Evolutionary conservation across 108 stramenopile genomes (phyloP).

Genomic region (Asterionellopsis glacialis): DNA sequence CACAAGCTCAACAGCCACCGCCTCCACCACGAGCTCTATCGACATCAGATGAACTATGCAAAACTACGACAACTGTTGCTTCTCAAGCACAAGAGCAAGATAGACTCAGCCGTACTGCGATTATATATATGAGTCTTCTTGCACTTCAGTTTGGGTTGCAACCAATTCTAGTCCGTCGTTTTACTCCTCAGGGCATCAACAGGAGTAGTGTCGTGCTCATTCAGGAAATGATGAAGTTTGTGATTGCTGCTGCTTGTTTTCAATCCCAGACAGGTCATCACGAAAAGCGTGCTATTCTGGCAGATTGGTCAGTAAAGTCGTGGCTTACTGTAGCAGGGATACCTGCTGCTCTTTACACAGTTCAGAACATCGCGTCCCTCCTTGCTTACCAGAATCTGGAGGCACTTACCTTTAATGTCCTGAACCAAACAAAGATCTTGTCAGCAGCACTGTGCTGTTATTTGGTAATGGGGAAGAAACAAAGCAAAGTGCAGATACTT

Average conservation of each 20-base stretch:
- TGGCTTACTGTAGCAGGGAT: slow-evolving; percentile 72
- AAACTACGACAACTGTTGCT: too few relatives aligned
- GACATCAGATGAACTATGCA: too few relatives aligned
- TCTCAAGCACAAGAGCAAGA: too few relatives aligned
- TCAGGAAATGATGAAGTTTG: slow-evolving; percentile 65
- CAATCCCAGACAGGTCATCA: background rate
- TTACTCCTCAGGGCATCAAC: slow-evolving; percentile 55
- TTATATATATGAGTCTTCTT: slow-evolving; percentile 59
- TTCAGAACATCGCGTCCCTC: slow-evolving; percentile 89
- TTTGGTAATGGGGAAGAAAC: slow-evolving; percentile 83
- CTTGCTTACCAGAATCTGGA: slow-evolving; percentile 89
- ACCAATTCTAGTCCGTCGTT: slow-evolving; percentile 76
- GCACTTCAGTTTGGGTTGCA: slow-evolving; percentile 92
- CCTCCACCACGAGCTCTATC: too few relatives aligned
- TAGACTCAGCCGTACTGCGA: too few relatives aligned
- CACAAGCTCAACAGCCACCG: too few relatives aligned
- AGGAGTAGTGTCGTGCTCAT: slow-evolving; percentile 75
- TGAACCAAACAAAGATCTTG: slow-evolving; percentile 95
- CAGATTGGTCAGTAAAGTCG: slow-evolving; percentile 54
- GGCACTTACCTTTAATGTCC: slow-evolving; percentile 90
- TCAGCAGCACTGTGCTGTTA: slow-evolving; percentile 92
- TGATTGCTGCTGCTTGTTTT: slow-evolving; percentile 32
- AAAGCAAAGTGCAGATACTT: slow-evolving; percentile 73
- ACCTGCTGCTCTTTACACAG: slow-evolving; percentile 85
- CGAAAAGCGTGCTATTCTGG: slow-evolving; percentile 11